A percentile compares a stretch with the other conserved stretches of the same genome.
Conservation (phyloP, 2,329 filamentous ascomycete species). For the Colletotrichum tanaceti region DNA sequence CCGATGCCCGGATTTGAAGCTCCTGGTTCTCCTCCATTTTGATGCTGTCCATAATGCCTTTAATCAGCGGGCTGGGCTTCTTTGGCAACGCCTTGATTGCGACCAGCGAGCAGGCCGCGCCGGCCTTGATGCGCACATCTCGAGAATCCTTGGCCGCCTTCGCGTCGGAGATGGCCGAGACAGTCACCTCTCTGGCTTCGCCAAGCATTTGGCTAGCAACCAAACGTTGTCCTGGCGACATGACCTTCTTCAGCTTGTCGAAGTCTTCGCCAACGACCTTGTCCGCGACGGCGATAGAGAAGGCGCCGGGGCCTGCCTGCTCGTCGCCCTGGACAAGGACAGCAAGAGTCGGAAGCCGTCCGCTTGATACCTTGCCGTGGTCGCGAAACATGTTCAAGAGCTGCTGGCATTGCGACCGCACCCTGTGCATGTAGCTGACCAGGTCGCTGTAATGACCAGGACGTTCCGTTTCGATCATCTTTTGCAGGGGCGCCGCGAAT, state of each 20-base stretch:
- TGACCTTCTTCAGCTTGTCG: slow-evolving; percentile 86
- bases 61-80: slow-evolving; percentile 93
- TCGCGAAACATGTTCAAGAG: slow-evolving; percentile 93
- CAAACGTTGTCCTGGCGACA: slow-evolving; percentile 88
- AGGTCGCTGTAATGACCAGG: slow-evolving; percentile 89
- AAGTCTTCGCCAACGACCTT: slow-evolving; percentile 88
- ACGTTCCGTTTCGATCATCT: slow-evolving; percentile 83
- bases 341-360: slow-evolving; percentile 82
- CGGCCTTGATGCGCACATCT: slow-evolving; percentile 87
- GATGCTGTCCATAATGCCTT: slow-evolving; percentile 97
- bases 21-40: slow-evolving; percentile 94
- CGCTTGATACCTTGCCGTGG: slow-evolving; percentile 81
- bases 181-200: slow-evolving; percentile 78
- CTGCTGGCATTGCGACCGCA: slow-evolving; percentile 90
- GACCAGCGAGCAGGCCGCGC: slow-evolving; percentile 87
- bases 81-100: slow-evolving; percentile 90
- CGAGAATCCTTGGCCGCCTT: slow-evolving; percentile 81
- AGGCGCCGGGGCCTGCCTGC: slow-evolving; percentile 91
- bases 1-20: slow-evolving; percentile 86
- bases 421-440: slow-evolving; percentile 88
- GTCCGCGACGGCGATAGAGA: slow-evolving; percentile 88
- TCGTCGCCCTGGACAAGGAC: slow-evolving; percentile 94
- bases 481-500: slow-evolving; percentile 74
- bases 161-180: slow-evolving; percentile 82
- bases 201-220: slow-evolving; percentile 83